Base-by-base conservation (phyloP, 1,139 yeast genomes). In the Geotrichum cucujoidarum region DNA sequence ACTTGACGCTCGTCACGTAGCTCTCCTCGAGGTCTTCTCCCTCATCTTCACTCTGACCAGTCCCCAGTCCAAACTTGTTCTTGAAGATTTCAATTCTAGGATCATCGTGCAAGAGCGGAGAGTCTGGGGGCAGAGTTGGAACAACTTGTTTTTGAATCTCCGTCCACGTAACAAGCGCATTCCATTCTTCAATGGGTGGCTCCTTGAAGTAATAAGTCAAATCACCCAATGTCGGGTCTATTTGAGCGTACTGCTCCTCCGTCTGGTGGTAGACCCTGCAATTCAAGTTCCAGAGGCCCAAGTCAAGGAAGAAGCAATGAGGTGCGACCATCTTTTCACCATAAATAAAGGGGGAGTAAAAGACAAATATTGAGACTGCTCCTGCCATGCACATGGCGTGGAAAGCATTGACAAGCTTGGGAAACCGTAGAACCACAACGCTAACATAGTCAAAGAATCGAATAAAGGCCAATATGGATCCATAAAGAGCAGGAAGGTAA, bases 401-500 rank as follows among this genome's bases (percentile, higher is more conserved):
- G 16, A 52, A 38, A 2, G 41, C 18, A 17, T 39, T 39, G 18
- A 7, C 31, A 5, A 45, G n/a, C 13, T 20, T 37, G 24, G 37
- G 32, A 1, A 22, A 39, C 10, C 40, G 14, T n/a, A 46, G 10
- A 14, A 43, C 24, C 29, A 32, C 8, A n/a, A 32, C 27, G 13
- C 41, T 21, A 4, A 46, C 7, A 33, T 46, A 50, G 33, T 56
- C 57, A 40, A 51, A 47, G 29, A 40, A 37, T 25, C 49, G 44
- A 8, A 47, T 56, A 1, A 51, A 48, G 11, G 51, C 48, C n/a
- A 61, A 49, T 10, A 60, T 53, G 2, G 60, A 50, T 31, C 58
- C 53, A 48, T 60, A 61, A 25, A 59, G 45, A 2, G 60, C 54
- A 10, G 64, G 63, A 16, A 59, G 49, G 40, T 61, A 61, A 24